Conservation (phyloP, 1,139 yeast genomes). For the Arxiozyma telluris region DNA sequence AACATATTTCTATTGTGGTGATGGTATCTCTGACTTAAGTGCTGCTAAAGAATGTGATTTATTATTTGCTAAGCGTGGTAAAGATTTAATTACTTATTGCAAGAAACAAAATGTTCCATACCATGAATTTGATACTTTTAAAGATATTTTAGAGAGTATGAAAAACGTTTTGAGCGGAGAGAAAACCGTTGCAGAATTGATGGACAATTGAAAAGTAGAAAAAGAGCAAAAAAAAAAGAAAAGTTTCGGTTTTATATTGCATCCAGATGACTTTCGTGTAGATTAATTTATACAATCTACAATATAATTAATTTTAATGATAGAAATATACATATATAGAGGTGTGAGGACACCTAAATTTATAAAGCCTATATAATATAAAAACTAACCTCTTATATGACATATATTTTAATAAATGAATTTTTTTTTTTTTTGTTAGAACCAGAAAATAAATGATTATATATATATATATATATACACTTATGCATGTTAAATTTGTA, state of each 20-base stretch:
- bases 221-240: no score
- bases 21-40: conserved; percentile 89
- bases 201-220: conserved; percentile 28
- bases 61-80: conserved; percentile 86
- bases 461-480: not conserved
- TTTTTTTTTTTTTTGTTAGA: not conserved
- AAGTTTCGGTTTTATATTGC: not conserved
- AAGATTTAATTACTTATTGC: conserved; percentile 82
- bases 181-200: conserved; percentile 35
- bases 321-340: no score
- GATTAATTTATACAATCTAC: no score
- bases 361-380: no score
- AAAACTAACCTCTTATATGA: no score
- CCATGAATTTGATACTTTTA: conserved; percentile 68
- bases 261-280: no score
- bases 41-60: conserved; percentile 94
- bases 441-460: not conserved
- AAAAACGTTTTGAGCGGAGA: conserved; percentile 39
- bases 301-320: no score
- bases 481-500: not conserved
- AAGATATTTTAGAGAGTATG: conserved; percentile 57
- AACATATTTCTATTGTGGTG: conserved; percentile 82
- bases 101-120: conserved; percentile 72
- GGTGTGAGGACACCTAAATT: no score
- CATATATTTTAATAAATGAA: no score